Percentiles rank a stretch among this genome's conserved stretches.
phyloP scores from a whole-genome alignment of 2,329 filamentous ascomycete genomes.

The Cadophora malorum region DNA sequence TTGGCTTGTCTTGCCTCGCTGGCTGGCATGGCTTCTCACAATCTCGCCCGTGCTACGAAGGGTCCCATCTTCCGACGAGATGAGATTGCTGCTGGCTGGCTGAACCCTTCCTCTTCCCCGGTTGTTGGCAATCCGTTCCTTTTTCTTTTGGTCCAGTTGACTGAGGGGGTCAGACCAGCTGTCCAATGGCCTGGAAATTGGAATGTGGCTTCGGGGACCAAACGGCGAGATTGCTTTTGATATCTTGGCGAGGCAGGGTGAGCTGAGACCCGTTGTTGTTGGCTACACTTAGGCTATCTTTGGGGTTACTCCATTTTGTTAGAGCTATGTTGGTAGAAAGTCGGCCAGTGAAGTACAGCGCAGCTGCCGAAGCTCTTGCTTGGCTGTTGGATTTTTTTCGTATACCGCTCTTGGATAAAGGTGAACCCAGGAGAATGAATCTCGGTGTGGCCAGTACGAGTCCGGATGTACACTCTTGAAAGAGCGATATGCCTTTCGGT shows the following conservation, averaged over 20 bases:
- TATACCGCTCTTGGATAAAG: neutral
- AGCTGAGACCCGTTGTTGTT: neutral
- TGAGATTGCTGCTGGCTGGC: neutral
- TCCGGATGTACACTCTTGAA: no score
- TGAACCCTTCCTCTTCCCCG: neutral
- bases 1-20: neutral
- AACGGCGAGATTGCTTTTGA: constrained; percentile 1
- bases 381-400: neutral
- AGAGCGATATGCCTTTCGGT: no score
- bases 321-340: neutral
- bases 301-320: neutral
- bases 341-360: neutral
- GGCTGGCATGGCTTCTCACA: neutral
- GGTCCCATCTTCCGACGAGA: constrained; percentile 1
- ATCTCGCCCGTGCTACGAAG: constrained; percentile 14
- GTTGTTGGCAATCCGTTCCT: neutral
- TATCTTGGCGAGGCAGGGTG: neutral
- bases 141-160: neutral
- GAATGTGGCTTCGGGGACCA: constrained; percentile 1
- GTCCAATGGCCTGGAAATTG: neutral
- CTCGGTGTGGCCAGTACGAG: neutral
- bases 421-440: neutral
- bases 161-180: neutral
- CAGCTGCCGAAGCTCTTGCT: neutral
- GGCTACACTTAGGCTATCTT: no score